Conservation (phyloP, 352 stramenopile species). For the Phytophthora litchii region DNA sequence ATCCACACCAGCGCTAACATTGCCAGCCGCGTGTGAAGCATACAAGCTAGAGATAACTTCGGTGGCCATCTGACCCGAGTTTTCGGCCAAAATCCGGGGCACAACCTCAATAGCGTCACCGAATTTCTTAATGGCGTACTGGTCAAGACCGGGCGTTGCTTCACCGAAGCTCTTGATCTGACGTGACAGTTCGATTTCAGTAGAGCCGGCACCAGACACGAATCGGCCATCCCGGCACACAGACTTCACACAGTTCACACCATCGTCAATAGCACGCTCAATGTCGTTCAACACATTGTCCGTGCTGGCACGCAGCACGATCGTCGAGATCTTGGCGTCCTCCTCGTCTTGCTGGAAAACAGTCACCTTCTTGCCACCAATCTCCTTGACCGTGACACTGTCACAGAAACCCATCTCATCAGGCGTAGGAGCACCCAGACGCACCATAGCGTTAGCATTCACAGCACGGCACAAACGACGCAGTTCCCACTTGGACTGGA, state of each 20-base stretch:
- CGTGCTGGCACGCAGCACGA: slow-evolving; percentile 94
- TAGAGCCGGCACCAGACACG: slow-evolving; percentile 95
- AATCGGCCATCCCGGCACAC: slow-evolving; percentile 95
- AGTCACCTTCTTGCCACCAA: slow-evolving; percentile 96
- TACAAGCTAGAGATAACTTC: slow-evolving; percentile 95
- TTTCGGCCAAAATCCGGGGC: slow-evolving; percentile 97
- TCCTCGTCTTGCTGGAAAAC: slow-evolving; percentile 95
- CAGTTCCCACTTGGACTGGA: slow-evolving; percentile 99
- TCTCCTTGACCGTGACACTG: slow-evolving; percentile 93
- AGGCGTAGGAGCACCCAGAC: slow-evolving; percentile 95
- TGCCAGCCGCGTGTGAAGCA: slow-evolving; percentile 93
- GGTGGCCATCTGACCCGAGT: slow-evolving; percentile 95
- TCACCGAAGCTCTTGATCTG: slow-evolving; percentile 95
- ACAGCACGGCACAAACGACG: slow-evolving; percentile 96
- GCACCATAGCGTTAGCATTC: slow-evolving; percentile 96
- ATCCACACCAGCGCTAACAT: slow-evolving; percentile 93
- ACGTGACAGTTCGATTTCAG: slow-evolving; percentile 96
- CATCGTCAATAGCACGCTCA: slow-evolving; percentile 98
- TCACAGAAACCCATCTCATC: slow-evolving; percentile 98
- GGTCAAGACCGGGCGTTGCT: slow-evolving; percentile 96
- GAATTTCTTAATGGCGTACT: slow-evolving; percentile 99
- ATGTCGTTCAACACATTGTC: slow-evolving; percentile 98
- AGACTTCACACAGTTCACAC: slow-evolving; percentile 96
- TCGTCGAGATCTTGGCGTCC: slow-evolving; percentile 96
- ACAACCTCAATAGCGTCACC: slow-evolving; percentile 98